A percentile compares a stretch with the other conserved stretches of the same genome.
These are phyloP conservation scores for Solanum acaule DNA, from an alignment of 257 asterid species.

Conservation along the genomic window DNA sequence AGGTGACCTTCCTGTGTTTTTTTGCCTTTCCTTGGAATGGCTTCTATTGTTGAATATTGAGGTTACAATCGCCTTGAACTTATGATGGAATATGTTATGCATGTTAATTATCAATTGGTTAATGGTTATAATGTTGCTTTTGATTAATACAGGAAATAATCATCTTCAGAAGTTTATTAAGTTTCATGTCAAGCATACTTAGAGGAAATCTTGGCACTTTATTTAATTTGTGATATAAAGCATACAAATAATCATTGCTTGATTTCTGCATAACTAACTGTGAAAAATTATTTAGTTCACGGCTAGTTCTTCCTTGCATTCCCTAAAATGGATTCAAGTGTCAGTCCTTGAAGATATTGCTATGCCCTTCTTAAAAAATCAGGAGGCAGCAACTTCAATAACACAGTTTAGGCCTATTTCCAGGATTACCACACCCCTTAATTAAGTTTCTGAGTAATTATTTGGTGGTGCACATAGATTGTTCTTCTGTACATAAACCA, in stretches of 20 bases:
- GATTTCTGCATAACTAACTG: background rate
- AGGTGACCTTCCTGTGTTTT: constrained; percentile 21
- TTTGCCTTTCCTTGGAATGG: background rate
- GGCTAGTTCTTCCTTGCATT: background rate
- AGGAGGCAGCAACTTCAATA: background rate
- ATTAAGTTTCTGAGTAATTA: background rate
- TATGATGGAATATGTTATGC: background rate
- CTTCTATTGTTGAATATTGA: background rate
- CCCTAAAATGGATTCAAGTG: background rate
- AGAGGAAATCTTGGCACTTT: background rate
- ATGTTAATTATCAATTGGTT: background rate
- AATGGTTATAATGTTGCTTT: background rate
- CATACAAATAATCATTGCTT: background rate
- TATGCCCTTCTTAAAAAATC: background rate
- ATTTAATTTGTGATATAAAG: background rate
- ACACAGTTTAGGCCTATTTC: background rate
- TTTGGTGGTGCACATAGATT: background rate
- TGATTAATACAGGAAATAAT: background rate
- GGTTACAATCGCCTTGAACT: background rate
- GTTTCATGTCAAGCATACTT: background rate
- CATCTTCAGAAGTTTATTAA: background rate
- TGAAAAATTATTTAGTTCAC: background rate
- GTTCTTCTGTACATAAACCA: background rate
- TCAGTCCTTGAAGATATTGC: background rate
- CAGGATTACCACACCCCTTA: background rate